Evolutionary conservation across 2,329 filamentous ascomycete genomes (phyloP).

Genomic region (Penicillium frequentans): DNA sequence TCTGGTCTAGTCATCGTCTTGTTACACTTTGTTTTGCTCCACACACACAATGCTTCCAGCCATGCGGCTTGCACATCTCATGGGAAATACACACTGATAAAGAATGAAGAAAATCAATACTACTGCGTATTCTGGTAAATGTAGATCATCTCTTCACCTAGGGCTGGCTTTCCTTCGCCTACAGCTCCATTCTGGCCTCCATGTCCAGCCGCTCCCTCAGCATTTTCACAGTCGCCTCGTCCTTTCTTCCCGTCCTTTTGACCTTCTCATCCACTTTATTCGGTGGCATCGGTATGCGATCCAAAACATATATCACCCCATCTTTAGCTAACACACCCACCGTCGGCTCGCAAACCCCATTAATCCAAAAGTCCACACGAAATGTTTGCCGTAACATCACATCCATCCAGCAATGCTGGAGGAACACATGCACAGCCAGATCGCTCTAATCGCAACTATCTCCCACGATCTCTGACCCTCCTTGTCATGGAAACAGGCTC

Average conservation of each 20-base stretch:
- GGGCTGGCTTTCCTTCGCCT: slow-evolving; percentile 13
- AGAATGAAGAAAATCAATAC: slow-evolving; percentile 23
- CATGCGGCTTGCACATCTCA: slow-evolving; percentile 6
- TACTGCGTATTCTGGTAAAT: background rate
- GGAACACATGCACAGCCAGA: too few species aligned
- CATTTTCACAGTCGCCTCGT: slow-evolving; percentile 18
- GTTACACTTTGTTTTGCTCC: slow-evolving; percentile 2
- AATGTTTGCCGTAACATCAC: too few species aligned
- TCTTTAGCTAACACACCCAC: too few species aligned
- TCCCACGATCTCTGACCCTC: too few species aligned
- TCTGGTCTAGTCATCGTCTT: background rate
- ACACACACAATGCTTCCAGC: background rate
- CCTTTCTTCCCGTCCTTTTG: slow-evolving; percentile 2
- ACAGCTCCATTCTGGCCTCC: background rate
- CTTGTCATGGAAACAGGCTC: too few species aligned
- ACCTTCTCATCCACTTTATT: too few species aligned
- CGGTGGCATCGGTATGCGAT: too few species aligned
- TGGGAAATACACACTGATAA: slow-evolving; percentile 23
- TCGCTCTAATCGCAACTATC: too few species aligned
- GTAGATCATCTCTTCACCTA: background rate
- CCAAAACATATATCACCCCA: too few species aligned
- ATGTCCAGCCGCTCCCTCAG: slow-evolving; percentile 12
- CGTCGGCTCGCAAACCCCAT: too few species aligned
- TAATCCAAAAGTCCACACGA: too few species aligned
- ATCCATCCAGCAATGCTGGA: too few species aligned